Percentiles rank a stretch among this genome's conserved stretches.
Conservation (phyloP, 768 basidiomycete species). For the Dacryopinax spathularia region DNA sequence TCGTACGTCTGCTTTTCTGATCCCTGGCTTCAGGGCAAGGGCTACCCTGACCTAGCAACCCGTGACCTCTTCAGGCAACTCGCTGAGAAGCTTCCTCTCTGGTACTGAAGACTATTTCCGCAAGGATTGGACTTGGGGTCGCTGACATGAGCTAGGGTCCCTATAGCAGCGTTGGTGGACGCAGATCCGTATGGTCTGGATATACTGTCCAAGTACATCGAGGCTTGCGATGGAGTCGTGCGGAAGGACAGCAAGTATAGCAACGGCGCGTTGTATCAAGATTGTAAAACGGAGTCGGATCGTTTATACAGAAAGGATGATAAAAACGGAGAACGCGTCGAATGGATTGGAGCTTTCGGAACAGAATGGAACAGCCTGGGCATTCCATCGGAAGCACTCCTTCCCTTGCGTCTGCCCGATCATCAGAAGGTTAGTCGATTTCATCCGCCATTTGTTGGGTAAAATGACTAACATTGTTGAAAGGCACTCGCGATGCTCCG, state of each 20-base stretch:
- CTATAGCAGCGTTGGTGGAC: conserved; percentile 70
- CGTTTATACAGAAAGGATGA: too few species aligned
- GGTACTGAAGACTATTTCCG: conserved; percentile 27
- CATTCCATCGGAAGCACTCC: neutral
- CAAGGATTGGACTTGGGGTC: too few species aligned
- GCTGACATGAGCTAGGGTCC: conserved; percentile 39
- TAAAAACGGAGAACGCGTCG: conserved; percentile 51
- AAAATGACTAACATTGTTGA: neutral
- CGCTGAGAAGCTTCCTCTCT: conserved; percentile 44
- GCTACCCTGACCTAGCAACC: conserved; percentile 89
- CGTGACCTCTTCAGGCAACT: conserved; percentile 67
- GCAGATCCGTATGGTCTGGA: conserved; percentile 86
- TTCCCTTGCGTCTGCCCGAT: neutral
- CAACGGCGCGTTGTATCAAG: conserved; percentile 53
- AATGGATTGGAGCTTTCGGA: conserved; percentile 67
- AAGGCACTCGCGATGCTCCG: neutral
- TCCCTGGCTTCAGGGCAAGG: conserved; percentile 58
- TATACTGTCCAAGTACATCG: conserved; percentile 65
- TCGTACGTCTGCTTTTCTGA: neutral
- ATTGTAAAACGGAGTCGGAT: too few species aligned
- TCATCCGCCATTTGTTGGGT: neutral
- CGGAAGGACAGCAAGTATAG: too few species aligned
- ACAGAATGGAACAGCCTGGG: conserved; percentile 32
- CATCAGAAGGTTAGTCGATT: neutral
- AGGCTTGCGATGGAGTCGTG: neutral